Base-by-base conservation (phyloP, 1,139 yeast species). In the Sugiyamaella xylanicola region DNA sequence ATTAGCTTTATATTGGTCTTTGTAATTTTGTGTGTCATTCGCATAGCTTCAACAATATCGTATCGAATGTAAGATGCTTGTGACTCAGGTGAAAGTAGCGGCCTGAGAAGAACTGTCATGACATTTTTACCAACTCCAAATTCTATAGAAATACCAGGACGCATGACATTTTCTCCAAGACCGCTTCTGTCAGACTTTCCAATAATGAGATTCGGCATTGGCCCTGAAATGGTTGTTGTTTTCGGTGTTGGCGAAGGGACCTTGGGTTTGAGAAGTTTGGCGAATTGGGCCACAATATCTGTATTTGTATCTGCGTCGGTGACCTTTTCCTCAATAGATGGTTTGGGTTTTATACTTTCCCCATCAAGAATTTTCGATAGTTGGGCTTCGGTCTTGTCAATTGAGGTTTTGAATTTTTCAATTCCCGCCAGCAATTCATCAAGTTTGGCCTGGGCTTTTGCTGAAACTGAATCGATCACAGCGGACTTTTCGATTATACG, bases 61-160 rank as follows among this genome's bases (percentile, higher is more conserved):
- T 36, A 36, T 11, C 32, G 21, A 2, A 46, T 46, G 16, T 46
- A 46, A n/a, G 42, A 36, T n/a, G 36, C 50, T 5, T 46, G 25
- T 7, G 36, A 46, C 4, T 46, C 36, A 13, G 29, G 37, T 15
- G 29, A 15, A 9, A 46, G 21, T 43, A 36, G 35, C 4, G 37
- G 50, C 32, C 13, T 7, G 2, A 32, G n/a, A 3, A 32, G 48
- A 8, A 32, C 37, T n/a, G 15, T 32, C 15, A 32, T n/a, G 13
- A n/a, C 15, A n/a, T 15, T n/a, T 8, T 7, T 32, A 25, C 29
- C 37, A n/a, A 32, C 37, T 32, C 29, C 37, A 32, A 32, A 32
- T 8, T 8, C 37, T 15, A 32, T 8, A 8, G 37, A n/a, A 32
- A 32, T 32, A n/a, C 37, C 15, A n/a, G 37, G 37, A 32, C 13